A percentile compares a stretch with the other conserved stretches of the same genome.
phyloP scores from a whole-genome alignment of 2,329 filamentous ascomycete genomes.

The Fusarium buxicola region DNA sequence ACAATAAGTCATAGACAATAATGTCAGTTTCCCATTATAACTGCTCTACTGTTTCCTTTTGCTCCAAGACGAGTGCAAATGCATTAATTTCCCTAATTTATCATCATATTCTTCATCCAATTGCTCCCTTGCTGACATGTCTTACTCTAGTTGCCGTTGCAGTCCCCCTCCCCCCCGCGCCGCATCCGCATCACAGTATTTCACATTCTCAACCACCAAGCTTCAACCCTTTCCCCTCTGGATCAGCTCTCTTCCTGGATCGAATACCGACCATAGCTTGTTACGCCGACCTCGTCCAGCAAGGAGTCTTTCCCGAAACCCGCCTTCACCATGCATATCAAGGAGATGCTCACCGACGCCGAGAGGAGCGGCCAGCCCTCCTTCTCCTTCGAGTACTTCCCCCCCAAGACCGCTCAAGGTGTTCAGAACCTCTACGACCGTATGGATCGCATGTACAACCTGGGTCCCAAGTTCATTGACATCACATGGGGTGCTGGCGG shows the following conservation, averaged over 20 bases:
- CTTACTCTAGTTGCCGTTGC: conserved; percentile 18
- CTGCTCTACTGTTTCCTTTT: neutral
- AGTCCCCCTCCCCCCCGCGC: conserved; percentile 32
- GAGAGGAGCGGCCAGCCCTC: conserved; percentile 83
- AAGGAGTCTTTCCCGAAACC: neutral
- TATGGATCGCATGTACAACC: conserved; percentile 98
- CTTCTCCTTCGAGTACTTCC: conserved; percentile 99
- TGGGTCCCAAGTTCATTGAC: conserved; percentile 96
- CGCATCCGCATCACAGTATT: conserved; percentile 9
- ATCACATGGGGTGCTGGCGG: conserved; percentile 98
- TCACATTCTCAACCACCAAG: conserved; percentile 5
- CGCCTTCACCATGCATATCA: conserved; percentile 85
- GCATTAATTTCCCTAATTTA: neutral
- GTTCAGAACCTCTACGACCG: conserved; percentile 99
- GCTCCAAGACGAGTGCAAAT: neutral
- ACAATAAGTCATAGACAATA: conserved; percentile 12
- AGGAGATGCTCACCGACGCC: conserved; percentile 87
- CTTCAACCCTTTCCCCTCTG: conserved; percentile 4
- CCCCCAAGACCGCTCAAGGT: conserved; percentile 95
- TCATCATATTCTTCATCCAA: neutral
- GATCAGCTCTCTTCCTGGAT: neutral
- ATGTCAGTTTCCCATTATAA: conserved; percentile 18
- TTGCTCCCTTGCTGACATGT: conserved; percentile 26
- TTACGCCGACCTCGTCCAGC: neutral
- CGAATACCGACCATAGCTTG: conserved; percentile 6